Percentiles rank a stretch among this genome's conserved stretches.
Evolutionary conservation across 2,329 filamentous ascomycete species (phyloP).

Genomic region (Knufia fluminis): DNA sequence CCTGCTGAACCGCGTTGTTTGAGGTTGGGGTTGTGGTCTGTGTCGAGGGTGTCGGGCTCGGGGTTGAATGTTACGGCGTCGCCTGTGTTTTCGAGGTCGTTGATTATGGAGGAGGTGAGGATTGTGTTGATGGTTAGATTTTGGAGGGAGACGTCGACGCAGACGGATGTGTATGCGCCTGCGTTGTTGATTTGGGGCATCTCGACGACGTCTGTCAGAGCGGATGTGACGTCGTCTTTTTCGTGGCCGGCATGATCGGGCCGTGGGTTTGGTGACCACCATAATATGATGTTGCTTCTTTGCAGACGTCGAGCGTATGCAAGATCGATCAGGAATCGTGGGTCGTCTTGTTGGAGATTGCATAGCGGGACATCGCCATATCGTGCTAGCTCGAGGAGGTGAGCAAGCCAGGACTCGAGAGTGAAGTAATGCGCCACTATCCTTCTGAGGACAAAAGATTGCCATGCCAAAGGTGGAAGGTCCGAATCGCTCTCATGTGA

Average conservation of each 20-base stretch:
- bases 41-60: constrained; percentile 52
- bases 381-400: constrained; percentile 75
- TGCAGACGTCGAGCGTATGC: constrained; percentile 86
- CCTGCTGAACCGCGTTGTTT: constrained; percentile 60
- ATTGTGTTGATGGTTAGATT: constrained; percentile 98
- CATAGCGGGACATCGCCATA: constrained; percentile 93
- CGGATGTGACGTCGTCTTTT: constrained; percentile 74
- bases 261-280: constrained; percentile 83
- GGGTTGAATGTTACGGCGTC: constrained; percentile 82
- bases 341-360: constrained; percentile 90
- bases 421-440: constrained; percentile 84
- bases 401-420: constrained; percentile 83
- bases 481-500: constrained; percentile 78
- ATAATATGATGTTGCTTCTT: constrained; percentile 84
- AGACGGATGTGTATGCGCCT: constrained; percentile 89
- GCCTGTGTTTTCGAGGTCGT: constrained; percentile 74
- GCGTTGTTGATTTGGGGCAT: constrained; percentile 93
- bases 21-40: constrained; percentile 61
- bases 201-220: constrained; percentile 69
- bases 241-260: constrained; percentile 96
- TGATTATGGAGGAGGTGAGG: constrained; percentile 89
- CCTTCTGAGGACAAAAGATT: constrained; percentile 74
- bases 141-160: constrained; percentile 85
- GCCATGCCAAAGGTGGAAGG: constrained; percentile 87
- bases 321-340: constrained; percentile 88